Percentiles rank a stretch among this genome's conserved stretches.
Conservation (phyloP, 1,139 yeast genomes). For the Ogataea hybrid region DNA sequence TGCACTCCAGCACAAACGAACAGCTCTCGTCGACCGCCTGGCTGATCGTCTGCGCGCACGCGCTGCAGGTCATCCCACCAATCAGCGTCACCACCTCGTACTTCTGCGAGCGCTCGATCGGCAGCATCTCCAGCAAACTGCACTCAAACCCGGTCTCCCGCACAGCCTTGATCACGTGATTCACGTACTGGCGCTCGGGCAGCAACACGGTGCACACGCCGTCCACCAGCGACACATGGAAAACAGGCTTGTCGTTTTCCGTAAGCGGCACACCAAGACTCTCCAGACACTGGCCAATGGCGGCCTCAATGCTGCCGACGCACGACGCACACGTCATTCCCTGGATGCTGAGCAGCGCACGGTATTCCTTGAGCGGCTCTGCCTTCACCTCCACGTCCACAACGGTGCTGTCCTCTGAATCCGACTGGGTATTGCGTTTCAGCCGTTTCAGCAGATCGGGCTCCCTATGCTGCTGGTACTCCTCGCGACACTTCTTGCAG, state of each 20-base stretch:
- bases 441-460: slow-evolving; percentile 7
- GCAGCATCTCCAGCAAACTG: slow-evolving; percentile 56
- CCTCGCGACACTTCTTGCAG: slow-evolving; percentile 36
- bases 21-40: slow-evolving; percentile 49
- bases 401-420: slow-evolving; percentile 15
- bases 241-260: slow-evolving; percentile 31
- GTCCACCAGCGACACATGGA: slow-evolving; percentile 38
- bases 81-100: slow-evolving; percentile 57
- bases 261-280: slow-evolving; percentile 15
- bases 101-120: slow-evolving; percentile 47
- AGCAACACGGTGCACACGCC: slow-evolving; percentile 45
- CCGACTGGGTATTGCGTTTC: background rate
- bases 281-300: slow-evolving; percentile 38
- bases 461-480: background rate
- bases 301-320: slow-evolving; percentile 44
- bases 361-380: slow-evolving; percentile 31
- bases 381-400: slow-evolving; percentile 20
- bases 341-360: slow-evolving; percentile 56
- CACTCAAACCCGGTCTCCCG: slow-evolving; percentile 59
- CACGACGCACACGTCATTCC: slow-evolving; percentile 38
- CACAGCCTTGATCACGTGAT: slow-evolving; percentile 44
- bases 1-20: slow-evolving; percentile 47
- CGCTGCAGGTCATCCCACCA: slow-evolving; percentile 75
- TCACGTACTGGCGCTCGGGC: slow-evolving; percentile 53
- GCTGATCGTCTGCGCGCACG: slow-evolving; percentile 60